Base-by-base conservation (phyloP, 192 early-diverging fungal genomes). In the Piromyces finnis region DNA sequence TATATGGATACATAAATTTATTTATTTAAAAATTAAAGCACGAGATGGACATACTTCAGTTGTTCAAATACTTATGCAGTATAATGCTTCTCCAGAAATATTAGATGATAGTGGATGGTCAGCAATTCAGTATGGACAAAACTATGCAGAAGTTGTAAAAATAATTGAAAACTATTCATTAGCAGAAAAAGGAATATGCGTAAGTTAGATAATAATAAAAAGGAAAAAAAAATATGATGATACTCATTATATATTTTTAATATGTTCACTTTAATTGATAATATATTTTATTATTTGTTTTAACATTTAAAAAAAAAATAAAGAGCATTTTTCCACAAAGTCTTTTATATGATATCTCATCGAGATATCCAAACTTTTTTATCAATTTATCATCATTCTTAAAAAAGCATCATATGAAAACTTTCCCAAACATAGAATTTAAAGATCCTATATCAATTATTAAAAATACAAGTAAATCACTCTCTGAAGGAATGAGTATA, bases 71-170 rank as follows among this genome's bases (percentile, higher is more conserved):
- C 81, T 92, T 18, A 80, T 92, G 28, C 78, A 82, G 18, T 88
- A 87, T 80, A 83, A 84, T 35, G 91, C 91, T 11, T 84, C 85
- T 16, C 85, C 86, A 28, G 87, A 90, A 16, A 79, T 89, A 27
- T 88, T 86, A n/a, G 91, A 92, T 80, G 85, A 80, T 78, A 86
- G 90, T 35, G 91, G 91, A 11, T 92, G 91, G 91, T 90, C 87
- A 41, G 89, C 91, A 6, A 84, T 91, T 77, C 90, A 88, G 39
- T 92, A 91, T 77, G 91, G 87, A 5, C 86, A 88, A 37, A 79
- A 83, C 78, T 88, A 87, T 79, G 88, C 89, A 4, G 88, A 91
- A 36, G 88, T 92, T 79, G 86, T 90, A 3, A 84, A 87, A 80
- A 77, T 89, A 81, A 87, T 89, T 78, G 89, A 92, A 18, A 59